phyloP scores from a whole-genome alignment of 441 rosid species.

The Erodium moschatum region DNA sequence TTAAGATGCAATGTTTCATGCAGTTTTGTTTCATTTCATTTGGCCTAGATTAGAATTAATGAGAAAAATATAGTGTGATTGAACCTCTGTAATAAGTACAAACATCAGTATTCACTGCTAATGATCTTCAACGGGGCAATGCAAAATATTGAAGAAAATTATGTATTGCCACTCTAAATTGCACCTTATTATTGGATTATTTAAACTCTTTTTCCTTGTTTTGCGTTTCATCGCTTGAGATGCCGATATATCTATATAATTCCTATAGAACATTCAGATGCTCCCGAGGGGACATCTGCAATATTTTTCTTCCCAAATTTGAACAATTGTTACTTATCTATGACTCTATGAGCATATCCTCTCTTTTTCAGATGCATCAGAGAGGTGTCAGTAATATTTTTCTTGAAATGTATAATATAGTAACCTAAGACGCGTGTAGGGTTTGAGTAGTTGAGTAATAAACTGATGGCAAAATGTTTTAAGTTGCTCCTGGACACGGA shows the following conservation, averaged over 20 bases:
- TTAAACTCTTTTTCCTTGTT: too few relatives aligned
- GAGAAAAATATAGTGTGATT: background rate
- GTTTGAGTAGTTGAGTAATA: background rate
- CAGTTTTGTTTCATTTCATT: background rate
- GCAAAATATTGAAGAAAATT: too few relatives aligned
- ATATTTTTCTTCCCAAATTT: background rate
- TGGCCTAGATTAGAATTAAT: background rate
- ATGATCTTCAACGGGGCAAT: background rate
- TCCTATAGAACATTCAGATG: background rate
- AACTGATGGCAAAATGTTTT: background rate
- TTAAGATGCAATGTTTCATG: background rate
- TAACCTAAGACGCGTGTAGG: background rate
- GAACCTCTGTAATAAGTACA: background rate
- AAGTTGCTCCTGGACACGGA: background rate
- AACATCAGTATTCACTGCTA: background rate
- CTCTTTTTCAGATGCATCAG: too few relatives aligned
- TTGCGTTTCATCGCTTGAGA: background rate
- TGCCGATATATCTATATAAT: background rate
- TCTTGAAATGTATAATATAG: background rate
- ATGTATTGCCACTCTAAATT: too few relatives aligned
- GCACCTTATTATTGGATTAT: too few relatives aligned
- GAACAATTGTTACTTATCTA: too few relatives aligned
- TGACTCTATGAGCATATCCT: too few relatives aligned
- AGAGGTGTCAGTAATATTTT: too few relatives aligned
- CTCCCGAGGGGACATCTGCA: background rate